Evolutionary conservation across 2,329 filamentous ascomycete species (phyloP).

Genomic region (Epichloe aotearoae): DNA sequence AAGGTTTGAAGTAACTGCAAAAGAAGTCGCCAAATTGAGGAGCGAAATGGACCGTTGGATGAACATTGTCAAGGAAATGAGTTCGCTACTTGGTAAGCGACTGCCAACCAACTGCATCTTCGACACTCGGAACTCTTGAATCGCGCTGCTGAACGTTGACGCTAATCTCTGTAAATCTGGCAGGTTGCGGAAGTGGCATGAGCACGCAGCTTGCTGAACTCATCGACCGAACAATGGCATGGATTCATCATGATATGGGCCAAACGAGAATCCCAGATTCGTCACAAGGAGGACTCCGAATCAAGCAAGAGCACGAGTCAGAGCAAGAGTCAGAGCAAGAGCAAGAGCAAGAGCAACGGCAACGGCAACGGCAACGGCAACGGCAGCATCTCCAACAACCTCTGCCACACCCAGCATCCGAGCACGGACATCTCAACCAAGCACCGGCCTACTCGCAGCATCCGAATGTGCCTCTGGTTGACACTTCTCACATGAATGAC

Average conservation of each 20-base stretch:
- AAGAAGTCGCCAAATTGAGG: conserved; percentile 46
- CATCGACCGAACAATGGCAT: conserved; percentile 36
- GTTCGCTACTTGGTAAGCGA: conserved; percentile 46
- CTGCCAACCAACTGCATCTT: not conserved
- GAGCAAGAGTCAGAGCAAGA: no score
- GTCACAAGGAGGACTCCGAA: conserved; percentile 10
- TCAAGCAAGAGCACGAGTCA: conserved; percentile 23
- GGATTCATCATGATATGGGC: conserved; percentile 38
- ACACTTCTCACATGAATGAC: conserved; percentile 9
- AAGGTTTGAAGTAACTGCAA: conserved; percentile 42
- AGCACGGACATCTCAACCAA: conserved; percentile 19
- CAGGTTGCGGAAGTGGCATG: conserved; percentile 32
- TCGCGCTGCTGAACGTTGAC: not conserved
- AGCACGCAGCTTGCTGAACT: conserved; percentile 32
- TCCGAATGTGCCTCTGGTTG: conserved; percentile 8
- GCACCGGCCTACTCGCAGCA: conserved; percentile 13
- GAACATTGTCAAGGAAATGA: conserved; percentile 52
- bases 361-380: not conserved
- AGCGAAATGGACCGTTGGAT: conserved; percentile 60
- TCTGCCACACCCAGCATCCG: conserved; percentile 19
- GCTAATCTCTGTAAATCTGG: conserved; percentile 6
- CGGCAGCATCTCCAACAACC: conserved; percentile 12
- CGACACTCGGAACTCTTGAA: not conserved
- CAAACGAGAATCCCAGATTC: conserved; percentile 16
- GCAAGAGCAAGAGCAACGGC: no score